Conservation (phyloP, 1,139 yeast species). For the Saccharomyces hybrid region DNA sequence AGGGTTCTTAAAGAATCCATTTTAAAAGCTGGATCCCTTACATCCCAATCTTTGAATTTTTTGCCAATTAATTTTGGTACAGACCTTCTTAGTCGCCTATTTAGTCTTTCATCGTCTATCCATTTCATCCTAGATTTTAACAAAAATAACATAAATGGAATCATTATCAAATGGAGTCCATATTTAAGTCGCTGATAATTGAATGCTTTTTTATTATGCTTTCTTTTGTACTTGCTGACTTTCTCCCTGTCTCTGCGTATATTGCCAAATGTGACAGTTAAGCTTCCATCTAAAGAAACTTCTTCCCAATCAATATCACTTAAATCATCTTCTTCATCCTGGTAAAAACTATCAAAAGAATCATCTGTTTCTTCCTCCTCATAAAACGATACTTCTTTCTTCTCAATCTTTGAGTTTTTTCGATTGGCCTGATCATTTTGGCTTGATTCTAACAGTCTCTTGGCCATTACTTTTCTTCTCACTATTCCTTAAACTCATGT, state of each 20-base stretch:
- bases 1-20: slow-evolving; percentile 12
- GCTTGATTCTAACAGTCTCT: background rate
- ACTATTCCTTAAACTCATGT: background rate
- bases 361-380: background rate
- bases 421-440: background rate
- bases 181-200: slow-evolving; percentile 13
- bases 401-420: background rate
- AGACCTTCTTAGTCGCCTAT: slow-evolving; percentile 17
- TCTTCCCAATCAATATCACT: slow-evolving; percentile 22
- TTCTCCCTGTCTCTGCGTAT: background rate
- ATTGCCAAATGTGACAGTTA: slow-evolving; percentile 2
- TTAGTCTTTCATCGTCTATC: slow-evolving; percentile 16
- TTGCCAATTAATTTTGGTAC: slow-evolving; percentile 20
- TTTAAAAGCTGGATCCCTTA: background rate
- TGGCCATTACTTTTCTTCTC: background rate
- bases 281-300: slow-evolving; percentile 12
- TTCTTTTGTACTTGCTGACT: slow-evolving; percentile 4
- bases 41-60: slow-evolving; percentile 13
- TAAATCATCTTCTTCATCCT: slow-evolving; percentile 4
- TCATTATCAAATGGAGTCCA: slow-evolving; percentile 14
- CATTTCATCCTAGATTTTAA: slow-evolving; percentile 12
- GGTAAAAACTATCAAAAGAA: background rate
- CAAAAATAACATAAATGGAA: slow-evolving; percentile 16
- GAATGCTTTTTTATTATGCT: background rate
- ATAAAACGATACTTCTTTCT: slow-evolving; percentile 2